Evolutionary conservation across 306 rosid species (phyloP).

Genomic region (Acacia crassicarpa): DNA sequence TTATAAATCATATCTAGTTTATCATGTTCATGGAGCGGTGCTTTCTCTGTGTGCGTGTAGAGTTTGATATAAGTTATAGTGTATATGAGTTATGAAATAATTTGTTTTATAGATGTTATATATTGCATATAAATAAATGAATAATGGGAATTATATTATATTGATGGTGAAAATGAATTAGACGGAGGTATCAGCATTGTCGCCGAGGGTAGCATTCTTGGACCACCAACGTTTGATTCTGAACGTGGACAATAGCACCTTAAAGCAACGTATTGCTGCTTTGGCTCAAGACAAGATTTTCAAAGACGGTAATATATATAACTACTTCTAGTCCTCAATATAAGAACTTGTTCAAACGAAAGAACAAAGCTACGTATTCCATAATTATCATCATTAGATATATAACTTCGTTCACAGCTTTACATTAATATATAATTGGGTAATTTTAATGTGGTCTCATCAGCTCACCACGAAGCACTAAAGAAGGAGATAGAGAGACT

Average conservation of each 20-base stretch:
- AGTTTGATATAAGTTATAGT: too few relatives aligned
- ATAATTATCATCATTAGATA: background rate
- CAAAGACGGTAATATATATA: slow-evolving; percentile 52
- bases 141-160: background rate
- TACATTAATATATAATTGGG: background rate
- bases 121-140: background rate
- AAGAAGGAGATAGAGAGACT: slow-evolving; percentile 89
- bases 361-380: too few relatives aligned
- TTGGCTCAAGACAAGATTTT: slow-evolving; percentile 76
- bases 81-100: background rate
- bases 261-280: slow-evolving; percentile 74
- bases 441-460: background rate
- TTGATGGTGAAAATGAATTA: slow-evolving; percentile 13
- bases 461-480: slow-evolving; percentile 67
- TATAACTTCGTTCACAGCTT: background rate
- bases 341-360: too few relatives aligned
- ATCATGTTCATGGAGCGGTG: background rate
- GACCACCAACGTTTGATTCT: slow-evolving; percentile 80
- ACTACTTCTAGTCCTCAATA: background rate
- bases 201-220: slow-evolving; percentile 72
- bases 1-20: too few relatives aligned
- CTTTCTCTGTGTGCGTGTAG: too few relatives aligned
- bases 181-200: slow-evolving; percentile 75
- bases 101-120: background rate
- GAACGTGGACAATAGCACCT: slow-evolving; percentile 64